Conservation (phyloP, 257 asterid species). For the Ballota nigra region DNA sequence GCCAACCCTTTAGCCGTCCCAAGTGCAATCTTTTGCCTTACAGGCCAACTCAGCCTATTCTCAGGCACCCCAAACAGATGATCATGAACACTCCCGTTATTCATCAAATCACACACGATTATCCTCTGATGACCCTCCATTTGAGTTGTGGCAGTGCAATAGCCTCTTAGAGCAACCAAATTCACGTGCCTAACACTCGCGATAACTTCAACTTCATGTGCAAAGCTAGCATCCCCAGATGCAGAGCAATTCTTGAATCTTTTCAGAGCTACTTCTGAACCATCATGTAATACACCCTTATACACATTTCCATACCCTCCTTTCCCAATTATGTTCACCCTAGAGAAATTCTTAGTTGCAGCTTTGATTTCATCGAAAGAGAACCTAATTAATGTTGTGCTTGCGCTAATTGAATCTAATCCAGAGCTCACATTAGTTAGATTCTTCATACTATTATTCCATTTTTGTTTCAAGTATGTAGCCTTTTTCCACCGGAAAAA, state of each 20-base stretch:
- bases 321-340: conserved; percentile 58
- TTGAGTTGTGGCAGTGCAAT: conserved; percentile 76
- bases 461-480: conserved; percentile 3
- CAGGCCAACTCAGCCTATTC: conserved; percentile 67
- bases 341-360: conserved; percentile 58
- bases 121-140: conserved; percentile 85
- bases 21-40: conserved; percentile 69
- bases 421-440: conserved; percentile 35
- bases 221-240: conserved; percentile 62
- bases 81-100: conserved; percentile 82
- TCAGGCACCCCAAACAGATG: conserved; percentile 55
- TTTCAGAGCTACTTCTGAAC: conserved; percentile 75
- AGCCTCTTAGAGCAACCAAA: conserved; percentile 75
- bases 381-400: conserved; percentile 60
- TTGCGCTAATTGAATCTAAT: conserved; percentile 60
- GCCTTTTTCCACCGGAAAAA: conserved; percentile 32
- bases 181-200: conserved; percentile 86
- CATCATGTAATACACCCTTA: conserved; percentile 68
- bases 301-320: conserved; percentile 94
- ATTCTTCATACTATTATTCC: conserved; percentile 8
- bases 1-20: conserved; percentile 88
- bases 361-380: conserved; percentile 62
- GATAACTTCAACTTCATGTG: conserved; percentile 80
- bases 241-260: conserved; percentile 89
- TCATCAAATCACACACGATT: conserved; percentile 81